Evolutionary conservation across 2,329 filamentous ascomycete species (phyloP).

Genomic region (Cytospora piceicola): DNA sequence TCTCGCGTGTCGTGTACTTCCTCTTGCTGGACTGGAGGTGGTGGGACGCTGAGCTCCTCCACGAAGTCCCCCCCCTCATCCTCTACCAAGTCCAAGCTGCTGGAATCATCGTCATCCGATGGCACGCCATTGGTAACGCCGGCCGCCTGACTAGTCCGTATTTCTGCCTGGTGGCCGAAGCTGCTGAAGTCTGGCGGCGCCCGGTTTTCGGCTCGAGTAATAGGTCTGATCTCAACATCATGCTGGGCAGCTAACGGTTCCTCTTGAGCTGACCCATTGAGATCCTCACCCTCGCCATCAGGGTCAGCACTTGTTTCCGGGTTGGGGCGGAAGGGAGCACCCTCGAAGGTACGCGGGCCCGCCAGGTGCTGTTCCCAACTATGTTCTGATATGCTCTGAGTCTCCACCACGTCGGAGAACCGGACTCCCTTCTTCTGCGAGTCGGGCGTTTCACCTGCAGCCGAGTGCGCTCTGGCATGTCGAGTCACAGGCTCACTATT

Average conservation of each 20-base stretch:
- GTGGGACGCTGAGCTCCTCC: slow-evolving; percentile 22
- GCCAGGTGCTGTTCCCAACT: slow-evolving; percentile 24
- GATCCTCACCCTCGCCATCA: neutral
- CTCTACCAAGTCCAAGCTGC: slow-evolving; percentile 21
- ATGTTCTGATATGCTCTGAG: slow-evolving; percentile 28
- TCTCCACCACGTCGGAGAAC: slow-evolving; percentile 29
- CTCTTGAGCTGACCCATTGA: slow-evolving; percentile 15
- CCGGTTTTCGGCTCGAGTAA: slow-evolving; percentile 27
- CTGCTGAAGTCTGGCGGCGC: slow-evolving; percentile 26
- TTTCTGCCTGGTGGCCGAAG: slow-evolving; percentile 13
- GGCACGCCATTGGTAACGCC: slow-evolving; percentile 12
- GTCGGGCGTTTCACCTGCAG: slow-evolving; percentile 13
- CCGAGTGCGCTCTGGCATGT: slow-evolving; percentile 21
- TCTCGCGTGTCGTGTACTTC: slow-evolving; percentile 26
- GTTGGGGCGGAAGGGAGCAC: slow-evolving; percentile 17
- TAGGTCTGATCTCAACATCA: slow-evolving; percentile 18
- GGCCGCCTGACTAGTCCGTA: slow-evolving; percentile 2
- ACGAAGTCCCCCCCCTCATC: neutral
- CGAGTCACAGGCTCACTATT: slow-evolving; percentile 18
- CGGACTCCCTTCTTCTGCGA: slow-evolving; percentile 26
- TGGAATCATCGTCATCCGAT: slow-evolving; percentile 25
- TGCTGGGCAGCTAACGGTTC: neutral
- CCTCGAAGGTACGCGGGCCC: slow-evolving; percentile 17
- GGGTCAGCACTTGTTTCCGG: neutral
- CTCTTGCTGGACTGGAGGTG: slow-evolving; percentile 16